Base-by-base conservation (phyloP, 192 early-diverging fungal species). In the Gigaspora rosea region DNA sequence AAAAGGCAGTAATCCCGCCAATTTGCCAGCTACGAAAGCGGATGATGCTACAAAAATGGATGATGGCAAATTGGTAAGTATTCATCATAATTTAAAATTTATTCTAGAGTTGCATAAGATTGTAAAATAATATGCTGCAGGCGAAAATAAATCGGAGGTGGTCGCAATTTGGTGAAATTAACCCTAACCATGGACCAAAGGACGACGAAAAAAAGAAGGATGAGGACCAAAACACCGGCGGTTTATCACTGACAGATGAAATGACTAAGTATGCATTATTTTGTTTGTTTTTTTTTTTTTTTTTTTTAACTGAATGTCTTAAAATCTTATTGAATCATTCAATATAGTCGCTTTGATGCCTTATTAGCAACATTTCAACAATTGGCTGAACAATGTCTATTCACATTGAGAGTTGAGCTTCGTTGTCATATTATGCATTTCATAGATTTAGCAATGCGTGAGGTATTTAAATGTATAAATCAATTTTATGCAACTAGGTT, bases 401-500 rank as follows among this genome's bases (percentile, higher is more conserved):
- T 94, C 79, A 91, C 93, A 2, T 78, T 98, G 27, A 87, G 94
- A 51, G 87, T 96, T 22, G 96, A 98, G 80, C 79, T 94, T 27
- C 88, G 94, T 20, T 92, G 92, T 57, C 95, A 96, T 82, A 86
- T 92, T 57, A 89, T 95, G 78, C 94, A 93, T 75, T 96, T 92
- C 72, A 81, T 97, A 52, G 95, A 98, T 73, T 85, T 97, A 83
- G 95, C 94, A 8, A 92, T 92, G 54, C 89, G 95, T 32, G 96
- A 98, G 86, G 92, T 93, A 77, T 69, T n/a, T 22, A 66, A 50
- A 41, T 49, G 1, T 15, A 58, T 49, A 3, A 27, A 56, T 18
- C 32, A 22, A 15, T 18, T 71, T 27, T 50, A 56, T 33, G 8
- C 32, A 49, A 69, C 35, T 51, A 64, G 4, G 50, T 59, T 48